Conservation (phyloP, 83 land plant genomes). For the Diphasiastrum complanatum region DNA sequence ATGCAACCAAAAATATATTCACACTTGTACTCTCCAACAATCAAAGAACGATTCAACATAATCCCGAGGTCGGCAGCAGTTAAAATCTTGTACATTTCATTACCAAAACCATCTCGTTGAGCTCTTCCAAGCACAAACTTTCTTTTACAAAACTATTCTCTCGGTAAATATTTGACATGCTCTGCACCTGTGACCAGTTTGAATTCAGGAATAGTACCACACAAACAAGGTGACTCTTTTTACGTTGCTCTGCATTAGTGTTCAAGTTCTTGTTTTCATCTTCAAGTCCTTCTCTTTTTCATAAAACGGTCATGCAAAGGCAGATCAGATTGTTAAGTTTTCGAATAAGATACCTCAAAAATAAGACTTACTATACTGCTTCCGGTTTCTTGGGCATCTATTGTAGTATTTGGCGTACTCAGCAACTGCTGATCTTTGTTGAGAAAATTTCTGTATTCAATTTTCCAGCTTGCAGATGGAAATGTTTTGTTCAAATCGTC, state of each 20-base stretch:
- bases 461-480: too few relatives aligned
- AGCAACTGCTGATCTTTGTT: too few relatives aligned
- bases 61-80: conserved; percentile 73
- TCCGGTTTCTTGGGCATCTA: too few relatives aligned
- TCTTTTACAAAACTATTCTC: conserved; percentile 62
- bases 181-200: conserved; percentile 29
- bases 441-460: too few relatives aligned
- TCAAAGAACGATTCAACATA: conserved; percentile 81
- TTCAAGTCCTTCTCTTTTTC: too few relatives aligned
- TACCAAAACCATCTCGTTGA: conserved; percentile 85
- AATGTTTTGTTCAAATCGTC: too few relatives aligned
- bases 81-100: conserved; percentile 87
- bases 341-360: too few relatives aligned
- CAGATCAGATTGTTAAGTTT: neutral
- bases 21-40: conserved; percentile 83
- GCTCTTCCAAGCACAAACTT: conserved; percentile 77
- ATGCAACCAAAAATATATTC: neutral
- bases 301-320: neutral
- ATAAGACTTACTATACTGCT: too few relatives aligned
- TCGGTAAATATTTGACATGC: conserved; percentile 49
- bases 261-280: neutral
- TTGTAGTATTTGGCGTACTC: too few relatives aligned
- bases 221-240: neutral
- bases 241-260: neutral
- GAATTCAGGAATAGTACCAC: neutral